A percentile compares a stretch with the other conserved stretches of the same genome.
phyloP scores from a whole-genome alignment of 495 filamentous ascomycete genomes.

The Cenococcum geophilum region DNA sequence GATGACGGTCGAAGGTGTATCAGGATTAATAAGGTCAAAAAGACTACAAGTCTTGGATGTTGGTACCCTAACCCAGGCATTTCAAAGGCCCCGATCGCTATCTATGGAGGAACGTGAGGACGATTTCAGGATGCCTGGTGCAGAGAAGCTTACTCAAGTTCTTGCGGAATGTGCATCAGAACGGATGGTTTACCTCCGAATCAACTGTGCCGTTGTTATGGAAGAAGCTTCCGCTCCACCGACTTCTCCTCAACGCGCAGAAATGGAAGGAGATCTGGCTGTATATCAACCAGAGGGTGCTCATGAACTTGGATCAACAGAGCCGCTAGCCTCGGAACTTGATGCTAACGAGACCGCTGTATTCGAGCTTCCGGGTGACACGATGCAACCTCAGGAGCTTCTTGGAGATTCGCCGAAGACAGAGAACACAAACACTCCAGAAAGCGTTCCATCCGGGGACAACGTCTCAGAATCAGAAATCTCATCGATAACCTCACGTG shows the following conservation, averaged over 20 bases:
- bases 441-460: not conserved
- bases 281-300: conserved; percentile 20
- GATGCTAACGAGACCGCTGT: conserved; percentile 39
- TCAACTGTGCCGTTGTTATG: conserved; percentile 54
- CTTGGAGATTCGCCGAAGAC: not conserved
- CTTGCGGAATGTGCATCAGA: conserved; percentile 45
- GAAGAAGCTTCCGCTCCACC: conserved; percentile 40
- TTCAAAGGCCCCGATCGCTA: not conserved
- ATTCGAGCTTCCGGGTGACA: conserved; percentile 45
- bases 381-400: conserved; percentile 26
- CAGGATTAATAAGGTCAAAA: conserved; percentile 47
- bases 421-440: not conserved
- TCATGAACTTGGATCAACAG: conserved; percentile 27
- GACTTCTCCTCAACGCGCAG: conserved; percentile 13
- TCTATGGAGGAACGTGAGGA: conserved; percentile 28
- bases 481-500: conserved; percentile 7
- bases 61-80: conserved; percentile 28
- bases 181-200: conserved; percentile 49
- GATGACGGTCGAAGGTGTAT: conserved; percentile 47
- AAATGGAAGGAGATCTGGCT: conserved; percentile 19
- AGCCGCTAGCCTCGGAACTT: conserved; percentile 40
- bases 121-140: conserved; percentile 40
- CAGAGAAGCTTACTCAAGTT: conserved; percentile 51
- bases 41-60: conserved; percentile 51
- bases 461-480: conserved; percentile 5